Evolutionary conservation across 176 grass and related monocot genomes (phyloP), one percentile per base, ranked within the genome.

Genomic region (sorghum (Sorghum bicolor)): DNA sequence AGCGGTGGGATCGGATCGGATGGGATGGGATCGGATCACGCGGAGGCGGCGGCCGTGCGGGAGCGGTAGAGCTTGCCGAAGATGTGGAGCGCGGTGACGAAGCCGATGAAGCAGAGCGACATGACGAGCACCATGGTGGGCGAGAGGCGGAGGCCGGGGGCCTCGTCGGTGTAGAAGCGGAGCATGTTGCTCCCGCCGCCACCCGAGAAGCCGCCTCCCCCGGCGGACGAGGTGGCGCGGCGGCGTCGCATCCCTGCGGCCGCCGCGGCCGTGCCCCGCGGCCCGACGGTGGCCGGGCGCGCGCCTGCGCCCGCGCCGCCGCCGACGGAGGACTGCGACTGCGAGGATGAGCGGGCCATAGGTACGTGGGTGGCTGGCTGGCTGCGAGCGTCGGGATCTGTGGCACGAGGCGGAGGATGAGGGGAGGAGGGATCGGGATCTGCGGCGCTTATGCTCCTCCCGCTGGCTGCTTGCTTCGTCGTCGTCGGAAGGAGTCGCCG

Each of bases 41-140:
- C 72, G 57, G 89, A 82, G 5, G 89, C 86, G 1, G 92, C 87
- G 19, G 92, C 89, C 43, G 93, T 84, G 80, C 91, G 88, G 80
- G 89, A 96, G 72, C 94, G 94, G 76, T 96, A 96, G 86, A 96
- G 90, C 91, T 92, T 92, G 73, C 90, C 90, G 83, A 92, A 96
- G 81, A 96, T 88, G 83, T 96, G 94, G 84, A 96, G 94, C 6
- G 88, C 91, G 71, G 94, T 96, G 78, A 96, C 94, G 80, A 96
- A 92, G 11, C 90, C 86, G 80, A 92, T 92, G 90, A 92, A 92
- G 90, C 90, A 92, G 25, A 92, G 74, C 19, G 86, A 88, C 90
- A 92, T 92, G 67, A 92, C 86, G 45, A 92, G 90, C 24, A 95
- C 93, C 80, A 95, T 92, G 61, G 93, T 95, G 1, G 93, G 93